Base-by-base conservation (phyloP, 495 filamentous ascomycete species). In the Diplogelasinospora grovesii region DNA sequence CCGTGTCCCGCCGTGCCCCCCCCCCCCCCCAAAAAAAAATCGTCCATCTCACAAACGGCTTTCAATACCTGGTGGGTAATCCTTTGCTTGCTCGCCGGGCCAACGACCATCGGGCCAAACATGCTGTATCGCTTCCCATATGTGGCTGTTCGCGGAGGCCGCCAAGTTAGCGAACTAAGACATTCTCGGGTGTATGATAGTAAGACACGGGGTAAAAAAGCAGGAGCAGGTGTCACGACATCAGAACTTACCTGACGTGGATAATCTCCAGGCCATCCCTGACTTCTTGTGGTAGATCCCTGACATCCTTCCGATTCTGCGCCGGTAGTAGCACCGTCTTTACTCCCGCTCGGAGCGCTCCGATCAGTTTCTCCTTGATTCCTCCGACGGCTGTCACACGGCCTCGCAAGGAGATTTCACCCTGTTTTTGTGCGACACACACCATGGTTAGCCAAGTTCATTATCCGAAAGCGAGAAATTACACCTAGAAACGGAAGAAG, bases 311-410 rank as follows among this genome's bases (percentile, higher is more conserved):
- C 49, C 82, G 75, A 59, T 99, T 99, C 46, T 82, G 78, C 27
- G 82, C 74, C 22, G 92, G 92, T 22, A 99, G 69, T 39, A 99
- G 66, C 22, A 97, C 92, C 26, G 84, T 92, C 71, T 92, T 93
- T 36, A 99, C 92, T 18, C 92, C 92, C 14, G 92, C 93, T 45
- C 89, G 79, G 48, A 89, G 64, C 20, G 92, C 93, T 9, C 92
- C 92, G 56, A 99, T 97, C 21, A 97, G 69, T 60, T 99, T 99
- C 77, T 99, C 92, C 71, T 96, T 95, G 65, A 97, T 97, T 16
- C 93, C 92, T 15, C 92, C 92, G 41, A 94, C 89, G 8, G 87
- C 84, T 67, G 69, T 75, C 36, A 99, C 82, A 45, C 87, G 77
- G 9, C 92, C 92, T 11, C 93, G 75, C 22, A 99, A 74, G 46